Percentiles rank a stretch among this genome's conserved stretches.
Conservation (phyloP, 129 eudicot genomes). For the Smallanthus sonchifolius region DNA sequence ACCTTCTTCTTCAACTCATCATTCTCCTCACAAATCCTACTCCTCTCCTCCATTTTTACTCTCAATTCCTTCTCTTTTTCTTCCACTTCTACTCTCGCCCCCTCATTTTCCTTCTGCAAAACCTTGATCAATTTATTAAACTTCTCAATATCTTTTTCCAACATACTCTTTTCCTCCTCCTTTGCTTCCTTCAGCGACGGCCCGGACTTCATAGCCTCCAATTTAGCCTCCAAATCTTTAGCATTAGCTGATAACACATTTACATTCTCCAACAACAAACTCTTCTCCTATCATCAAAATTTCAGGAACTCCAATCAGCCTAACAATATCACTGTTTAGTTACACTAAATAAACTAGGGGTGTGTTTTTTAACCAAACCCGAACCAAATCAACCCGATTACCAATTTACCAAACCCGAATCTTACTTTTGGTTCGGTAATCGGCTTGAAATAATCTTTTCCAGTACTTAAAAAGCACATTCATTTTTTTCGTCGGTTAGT, state of each 20-base stretch:
- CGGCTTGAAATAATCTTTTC: no score
- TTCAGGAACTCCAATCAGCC: slow-evolving; percentile 2
- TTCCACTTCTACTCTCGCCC: slow-evolving; percentile 44
- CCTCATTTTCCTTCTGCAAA: slow-evolving; percentile 30
- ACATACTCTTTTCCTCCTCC: slow-evolving; percentile 44
- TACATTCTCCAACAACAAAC: slow-evolving; percentile 29
- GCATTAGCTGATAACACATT: slow-evolving; percentile 10
- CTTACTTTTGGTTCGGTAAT: no score
- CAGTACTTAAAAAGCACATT: no score
- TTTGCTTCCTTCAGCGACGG: slow-evolving; percentile 52
- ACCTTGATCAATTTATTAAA: slow-evolving; percentile 50
- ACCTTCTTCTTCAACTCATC: slow-evolving; percentile 67
- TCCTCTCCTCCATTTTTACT: slow-evolving; percentile 46
- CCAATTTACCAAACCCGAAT: no score
- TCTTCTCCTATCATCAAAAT: slow-evolving; percentile 31
- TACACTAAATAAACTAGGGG: background rate
- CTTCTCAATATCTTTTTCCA: slow-evolving; percentile 65
- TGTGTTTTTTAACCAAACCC: no score
- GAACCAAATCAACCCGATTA: no score
- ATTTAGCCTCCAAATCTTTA: slow-evolving; percentile 44
- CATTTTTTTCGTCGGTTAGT: no score
- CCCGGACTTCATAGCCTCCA: slow-evolving; percentile 49
- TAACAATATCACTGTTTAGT: background rate
- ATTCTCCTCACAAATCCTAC: slow-evolving; percentile 57
- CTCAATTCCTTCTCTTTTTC: slow-evolving; percentile 64